Evolutionary conservation across 1,284 basidiomycete genomes (phyloP), one percentile per base, ranked within the genome.

Genomic region (Ustilago lituana): DNA sequence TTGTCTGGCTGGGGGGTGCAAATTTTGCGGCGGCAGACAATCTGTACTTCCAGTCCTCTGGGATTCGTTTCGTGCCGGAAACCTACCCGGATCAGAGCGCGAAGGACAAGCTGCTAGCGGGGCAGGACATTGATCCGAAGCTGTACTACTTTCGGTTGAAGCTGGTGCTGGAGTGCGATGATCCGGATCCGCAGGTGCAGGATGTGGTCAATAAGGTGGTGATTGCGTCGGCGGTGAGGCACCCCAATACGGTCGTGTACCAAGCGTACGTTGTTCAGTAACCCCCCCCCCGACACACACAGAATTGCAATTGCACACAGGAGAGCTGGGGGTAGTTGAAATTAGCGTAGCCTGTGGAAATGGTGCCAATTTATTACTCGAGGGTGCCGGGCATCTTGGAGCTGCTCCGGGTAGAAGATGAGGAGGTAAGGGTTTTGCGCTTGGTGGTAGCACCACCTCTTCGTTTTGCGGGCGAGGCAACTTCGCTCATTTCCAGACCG

Each of bases 191-290:
- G 3, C 35, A 49, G 19, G 31, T 69, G 1, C 60, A 69, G 29
- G 61, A 64, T 19, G 33, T 64, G 1, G 72, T 69, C 17, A 64
- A 52, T 29, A 69, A 69, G 26, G 22, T 69, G 22, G 32, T 69
- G 19, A 60, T 69, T 6, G 66, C 60, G 3, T 48, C 41, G 20
- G 66, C 66, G 0, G 56, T 64, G 6, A 46, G 66, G 6, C 47
- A 52, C 23, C 56, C 66, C 1, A 29, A 53, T 17, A 32, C 19
- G 14, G 57, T 69, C 32, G 50, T 57, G 15, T 64, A 64, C 41
- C 52, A 69, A 19, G 65, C 66, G 0, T 63, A 60, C 31, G 66
- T 69, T 29, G 66, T 63, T 10, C 32, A 63, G 17, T 69, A 53
- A 14, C 11, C 24, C 7, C 20, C 19, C 4, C 27, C n/a, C n/a